phyloP scores from a whole-genome alignment of 768 basidiomycete species.

The Pulveroboletus ravenelii region DNA sequence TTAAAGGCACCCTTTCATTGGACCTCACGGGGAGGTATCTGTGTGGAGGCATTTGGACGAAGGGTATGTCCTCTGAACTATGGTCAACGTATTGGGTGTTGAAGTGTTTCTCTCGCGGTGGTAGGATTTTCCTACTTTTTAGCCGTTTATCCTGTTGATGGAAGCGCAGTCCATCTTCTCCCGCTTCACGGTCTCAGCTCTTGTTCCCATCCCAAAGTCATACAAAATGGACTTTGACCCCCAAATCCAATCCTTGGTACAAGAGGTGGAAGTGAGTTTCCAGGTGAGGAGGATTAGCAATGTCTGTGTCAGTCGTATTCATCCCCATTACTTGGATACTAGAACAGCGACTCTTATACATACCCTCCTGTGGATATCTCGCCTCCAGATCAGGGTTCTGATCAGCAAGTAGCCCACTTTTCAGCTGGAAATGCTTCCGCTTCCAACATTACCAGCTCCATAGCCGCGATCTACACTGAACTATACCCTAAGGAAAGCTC shows the following conservation, averaged over 20 bases:
- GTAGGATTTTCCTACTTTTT: neutral
- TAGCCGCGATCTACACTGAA: neutral
- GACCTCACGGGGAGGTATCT: neutral
- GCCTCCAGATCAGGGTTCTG: too few relatives aligned
- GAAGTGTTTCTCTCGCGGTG: neutral
- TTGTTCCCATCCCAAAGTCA: neutral
- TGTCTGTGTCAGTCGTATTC: too few relatives aligned
- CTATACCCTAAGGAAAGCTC: neutral
- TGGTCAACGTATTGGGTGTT: neutral
- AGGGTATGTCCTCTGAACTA: conserved; percentile 3
- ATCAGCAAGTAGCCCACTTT: neutral
- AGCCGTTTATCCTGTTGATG: too few relatives aligned
- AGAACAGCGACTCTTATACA: neutral
- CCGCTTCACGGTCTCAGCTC: neutral
- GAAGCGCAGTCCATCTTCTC: neutral
- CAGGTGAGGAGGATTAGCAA: neutral
- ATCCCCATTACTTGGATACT: neutral
- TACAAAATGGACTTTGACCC: too few relatives aligned
- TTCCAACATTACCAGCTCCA: neutral
- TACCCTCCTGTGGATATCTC: neutral
- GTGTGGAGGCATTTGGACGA: neutral
- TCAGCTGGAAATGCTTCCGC: neutral
- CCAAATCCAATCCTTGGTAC: neutral
- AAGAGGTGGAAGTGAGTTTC: neutral
- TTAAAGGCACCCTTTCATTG: neutral